Percentiles rank a stretch among this genome's conserved stretches.
phyloP scores from a whole-genome alignment of 2,329 filamentous ascomycete species.

The Sodiomyces alkalinus region DNA sequence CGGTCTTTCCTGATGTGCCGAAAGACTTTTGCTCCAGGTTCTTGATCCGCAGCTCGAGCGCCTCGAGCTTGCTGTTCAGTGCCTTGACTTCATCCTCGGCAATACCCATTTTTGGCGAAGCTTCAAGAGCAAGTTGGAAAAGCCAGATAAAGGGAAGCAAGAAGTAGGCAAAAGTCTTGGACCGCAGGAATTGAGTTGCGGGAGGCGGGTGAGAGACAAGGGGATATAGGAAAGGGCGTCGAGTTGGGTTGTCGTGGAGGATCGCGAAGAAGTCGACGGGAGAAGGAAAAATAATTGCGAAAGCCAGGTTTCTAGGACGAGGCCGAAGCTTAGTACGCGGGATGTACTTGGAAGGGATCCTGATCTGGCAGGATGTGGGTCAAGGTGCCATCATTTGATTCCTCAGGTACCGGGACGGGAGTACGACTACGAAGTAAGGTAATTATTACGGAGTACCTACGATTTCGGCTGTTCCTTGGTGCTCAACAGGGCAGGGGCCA shows the following conservation, averaged over 20 bases:
- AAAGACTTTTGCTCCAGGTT: constrained; percentile 64
- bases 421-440: too few species aligned
- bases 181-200: constrained; percentile 5
- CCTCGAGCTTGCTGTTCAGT: constrained; percentile 69
- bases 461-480: too few species aligned
- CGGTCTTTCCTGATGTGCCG: constrained; percentile 34
- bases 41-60: constrained; percentile 75
- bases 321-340: too few species aligned
- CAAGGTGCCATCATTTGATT: too few species aligned
- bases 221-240: constrained; percentile 3
- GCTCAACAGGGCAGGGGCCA: too few species aligned
- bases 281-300: constrained; percentile 8
- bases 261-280: too few species aligned
- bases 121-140: constrained; percentile 10
- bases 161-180: too few species aligned
- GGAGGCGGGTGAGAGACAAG: constrained; percentile 1
- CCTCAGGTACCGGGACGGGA: too few species aligned
- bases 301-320: too few species aligned
- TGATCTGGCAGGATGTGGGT: too few species aligned
- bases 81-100: constrained; percentile 73
- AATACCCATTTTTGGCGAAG: constrained; percentile 60
- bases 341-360: too few species aligned
- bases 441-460: too few species aligned
- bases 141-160: constrained; percentile 9
- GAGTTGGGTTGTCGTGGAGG: constrained; percentile 2